Evolutionary conservation across 2,329 filamentous ascomycete species (phyloP), one percentile per base, ranked within the genome.

Genomic region (Fusarium fujikuroi): DNA sequence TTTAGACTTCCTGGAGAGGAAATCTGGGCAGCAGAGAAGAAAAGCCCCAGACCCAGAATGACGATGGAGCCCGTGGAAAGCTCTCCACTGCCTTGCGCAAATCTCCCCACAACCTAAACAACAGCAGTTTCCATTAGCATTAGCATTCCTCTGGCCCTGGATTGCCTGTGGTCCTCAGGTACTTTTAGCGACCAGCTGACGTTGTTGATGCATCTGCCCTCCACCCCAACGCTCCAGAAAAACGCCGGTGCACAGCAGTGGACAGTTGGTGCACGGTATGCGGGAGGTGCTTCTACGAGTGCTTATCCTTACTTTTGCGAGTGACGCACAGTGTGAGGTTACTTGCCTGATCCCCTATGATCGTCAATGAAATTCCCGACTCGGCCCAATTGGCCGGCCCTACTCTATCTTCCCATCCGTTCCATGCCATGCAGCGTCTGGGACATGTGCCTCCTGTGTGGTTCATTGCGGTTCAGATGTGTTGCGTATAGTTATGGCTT

Each of bases 371-470:
- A 70, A 57, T 54, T 58, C 61, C 71, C 65, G 71, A 71, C 62
- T 77, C 71, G 76, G 76, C 74, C 73, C 69, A 77, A 77, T 76
- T 77, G 72, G 68, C 73, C 76, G 76, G 76, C 73, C 66, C 66
- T 77, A 77, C 67, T 72, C 58, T 56, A 53, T 69, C 54, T 65
- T 63, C 47, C 68, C 50, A 57, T 68, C 49, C 63, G 49, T 68
- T 68, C 47, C 44, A 56, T 60, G 52, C 60, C 34, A 62, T 69
- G 57, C 70, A 58, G 66, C 59, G 61, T 63, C 70, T 52, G 63
- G 59, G 23, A 58, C 40, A 21, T 49, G 40, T 36, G 37, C 40
- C 25, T 60, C 30, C 32, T 16, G 40, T 47, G 39, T 63, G 59
- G 46, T 49, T 30, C 49, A 40, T 46, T 36, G 30, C 40, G 30